phyloP scores from a whole-genome alignment of 2,329 filamentous ascomycete species.

The Colletotrichum simmondsii region DNA sequence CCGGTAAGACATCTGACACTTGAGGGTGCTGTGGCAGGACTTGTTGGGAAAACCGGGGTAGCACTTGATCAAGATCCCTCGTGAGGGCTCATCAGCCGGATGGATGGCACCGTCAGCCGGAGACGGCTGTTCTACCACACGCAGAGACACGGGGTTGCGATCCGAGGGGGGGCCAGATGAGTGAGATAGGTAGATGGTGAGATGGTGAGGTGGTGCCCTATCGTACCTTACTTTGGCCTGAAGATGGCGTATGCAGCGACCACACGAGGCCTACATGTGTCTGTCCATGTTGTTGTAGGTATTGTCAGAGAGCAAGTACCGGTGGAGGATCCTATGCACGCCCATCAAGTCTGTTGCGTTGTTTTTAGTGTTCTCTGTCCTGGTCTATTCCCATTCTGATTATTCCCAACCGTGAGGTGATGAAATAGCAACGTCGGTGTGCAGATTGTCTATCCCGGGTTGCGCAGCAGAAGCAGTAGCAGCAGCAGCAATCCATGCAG shows the following conservation, averaged over 20 bases:
- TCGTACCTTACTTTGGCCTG: constrained; percentile 28
- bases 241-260: constrained; percentile 13
- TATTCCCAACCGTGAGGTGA: not conserved
- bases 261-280: constrained; percentile 1
- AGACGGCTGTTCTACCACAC: constrained; percentile 21
- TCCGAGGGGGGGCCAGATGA: not conserved
- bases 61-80: constrained; percentile 32
- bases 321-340: not conserved
- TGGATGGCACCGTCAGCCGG: constrained; percentile 29
- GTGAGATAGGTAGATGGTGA: constrained; percentile 12
- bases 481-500: not conserved
- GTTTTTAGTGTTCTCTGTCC: not conserved
- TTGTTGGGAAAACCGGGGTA: constrained; percentile 27
- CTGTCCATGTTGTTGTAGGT: not conserved
- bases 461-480: not conserved
- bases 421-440: constrained; percentile 7
- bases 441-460: not conserved
- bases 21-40: not conserved
- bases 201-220: constrained; percentile 20
- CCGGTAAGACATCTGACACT: constrained; percentile 28
- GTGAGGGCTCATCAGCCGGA: constrained; percentile 21
- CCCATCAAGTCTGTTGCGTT: not conserved
- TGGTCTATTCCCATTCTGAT: not conserved
- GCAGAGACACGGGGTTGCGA: constrained; percentile 3
- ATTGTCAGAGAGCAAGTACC: not conserved